phyloP scores from a whole-genome alignment of 139 green algal species.

The Coccomyxa sp. region DNA sequence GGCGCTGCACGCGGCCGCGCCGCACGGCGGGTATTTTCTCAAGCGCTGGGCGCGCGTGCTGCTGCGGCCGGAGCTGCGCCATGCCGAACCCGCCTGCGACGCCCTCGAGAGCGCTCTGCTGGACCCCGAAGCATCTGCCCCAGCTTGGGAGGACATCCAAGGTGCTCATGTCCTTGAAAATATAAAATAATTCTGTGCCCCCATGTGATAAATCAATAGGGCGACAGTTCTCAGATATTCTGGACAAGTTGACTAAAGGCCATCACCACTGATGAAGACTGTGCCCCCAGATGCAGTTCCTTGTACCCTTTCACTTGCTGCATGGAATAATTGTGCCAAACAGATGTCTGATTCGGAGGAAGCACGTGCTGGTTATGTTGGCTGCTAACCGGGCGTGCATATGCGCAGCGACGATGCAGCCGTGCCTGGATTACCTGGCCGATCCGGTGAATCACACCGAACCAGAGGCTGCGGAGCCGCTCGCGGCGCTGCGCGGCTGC shows the following conservation, averaged over 20 bases:
- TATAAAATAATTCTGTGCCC: no score
- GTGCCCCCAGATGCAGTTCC: neutral
- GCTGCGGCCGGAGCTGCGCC: slow-evolving; percentile 28
- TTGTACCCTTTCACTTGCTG: no score
- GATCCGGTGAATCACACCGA: neutral
- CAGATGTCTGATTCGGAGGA: neutral
- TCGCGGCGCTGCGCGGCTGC: neutral
- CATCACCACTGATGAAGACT: neutral
- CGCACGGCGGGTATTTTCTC: neutral
- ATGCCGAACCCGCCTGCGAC: slow-evolving; percentile 33
- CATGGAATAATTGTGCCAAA: no score
- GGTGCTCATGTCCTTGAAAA: neutral
- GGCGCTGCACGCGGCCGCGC: slow-evolving; percentile 20
- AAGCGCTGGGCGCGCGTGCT: slow-evolving; percentile 28
- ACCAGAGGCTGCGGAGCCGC: neutral
- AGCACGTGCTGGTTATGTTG: neutral
- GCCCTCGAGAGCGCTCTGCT: slow-evolving; percentile 32
- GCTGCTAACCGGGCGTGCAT: neutral
- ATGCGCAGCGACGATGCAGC: neutral
- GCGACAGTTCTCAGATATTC: no score
- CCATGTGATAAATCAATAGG: no score
- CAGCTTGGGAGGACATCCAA: no score
- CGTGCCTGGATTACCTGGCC: slow-evolving; percentile 6
- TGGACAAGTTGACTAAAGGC: neutral
- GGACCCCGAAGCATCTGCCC: no score